Evolutionary conservation across 768 basidiomycete species (phyloP), one percentile per base, ranked within the genome.

Genomic region (Tremella fuciformis): DNA sequence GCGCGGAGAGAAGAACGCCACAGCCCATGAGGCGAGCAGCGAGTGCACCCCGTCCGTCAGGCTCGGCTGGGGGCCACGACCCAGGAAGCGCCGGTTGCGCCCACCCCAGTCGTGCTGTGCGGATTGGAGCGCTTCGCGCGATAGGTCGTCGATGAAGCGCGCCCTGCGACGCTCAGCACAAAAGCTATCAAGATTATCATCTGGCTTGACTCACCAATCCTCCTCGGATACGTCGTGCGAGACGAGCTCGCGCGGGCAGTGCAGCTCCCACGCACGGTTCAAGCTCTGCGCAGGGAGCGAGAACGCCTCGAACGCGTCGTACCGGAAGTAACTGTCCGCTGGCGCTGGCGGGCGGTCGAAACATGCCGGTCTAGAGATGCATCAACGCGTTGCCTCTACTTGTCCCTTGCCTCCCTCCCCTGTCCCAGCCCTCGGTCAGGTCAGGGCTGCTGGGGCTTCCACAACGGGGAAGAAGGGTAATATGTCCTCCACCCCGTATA

Each of bases 141-240:
- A 50, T 15, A 73, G 61, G 51, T 73, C 71, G 21, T 63, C 57
- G 26, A 73, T 67, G 60, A 73, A 73, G 15, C 53, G 59, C 1
- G 47, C 25, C 68, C 68, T 73, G 49, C n/a, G 25, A 6, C 16
- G 16, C 8, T 50, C 26, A 50, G 49, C 21, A n/a, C 19, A n/a
- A n/a, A n/a, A n/a, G n/a, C n/a, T n/a, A 38, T 13, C 29, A 22
- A 29, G 13, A 26, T 18, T 8, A 13, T 6, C 21, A n/a, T n/a
- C n/a, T n/a, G n/a, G n/a, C n/a, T n/a, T n/a, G n/a, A 60, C 70
- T 58, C 55, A 73, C 71, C 71, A 73, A 37, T 73, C 71, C 15
- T 64, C 65, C 44, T 66, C 61, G 9, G 25, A 49, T 13, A 73
- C 71, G 60, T 70, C 71, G 46, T 73, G 71, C 18, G 55, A 56